phyloP scores from a whole-genome alignment of 1,139 yeast genomes.

The Magnusiomyces magnusii region DNA sequence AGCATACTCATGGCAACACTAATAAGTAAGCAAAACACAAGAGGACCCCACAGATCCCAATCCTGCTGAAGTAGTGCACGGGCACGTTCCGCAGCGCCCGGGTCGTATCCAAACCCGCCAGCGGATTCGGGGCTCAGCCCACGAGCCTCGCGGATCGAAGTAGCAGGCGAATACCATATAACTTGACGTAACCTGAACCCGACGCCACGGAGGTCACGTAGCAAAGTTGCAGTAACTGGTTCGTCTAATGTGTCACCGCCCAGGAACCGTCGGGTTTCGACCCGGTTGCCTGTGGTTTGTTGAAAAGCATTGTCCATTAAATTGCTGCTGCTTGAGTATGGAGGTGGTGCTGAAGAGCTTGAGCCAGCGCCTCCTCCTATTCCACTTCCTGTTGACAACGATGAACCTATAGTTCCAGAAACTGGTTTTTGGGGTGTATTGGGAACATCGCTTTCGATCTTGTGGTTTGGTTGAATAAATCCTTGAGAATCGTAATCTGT shows the following conservation, averaged over 20 bases:
- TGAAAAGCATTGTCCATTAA: constrained; percentile 11
- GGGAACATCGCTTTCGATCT: constrained; percentile 23
- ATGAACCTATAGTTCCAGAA: not conserved
- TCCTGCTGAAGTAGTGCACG: constrained; percentile 9
- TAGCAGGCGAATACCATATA: constrained; percentile 50
- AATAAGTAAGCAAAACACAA: constrained; percentile 59
- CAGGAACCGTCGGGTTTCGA: constrained; percentile 63
- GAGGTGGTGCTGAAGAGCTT: constrained; percentile 16
- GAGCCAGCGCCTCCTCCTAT: too few species aligned
- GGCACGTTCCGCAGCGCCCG: constrained; percentile 3
- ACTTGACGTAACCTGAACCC: constrained; percentile 59
- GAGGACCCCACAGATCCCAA: constrained; percentile 61
- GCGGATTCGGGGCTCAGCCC: constrained; percentile 10
- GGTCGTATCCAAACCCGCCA: constrained; percentile 18
- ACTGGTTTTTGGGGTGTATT: not conserved
- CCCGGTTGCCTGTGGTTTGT: constrained; percentile 39
- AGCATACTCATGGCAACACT: constrained; percentile 44
- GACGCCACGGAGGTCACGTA: constrained; percentile 60
- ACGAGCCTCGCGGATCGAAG: constrained; percentile 12
- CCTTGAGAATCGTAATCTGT: constrained; percentile 17
- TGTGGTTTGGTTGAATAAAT: constrained; percentile 16
- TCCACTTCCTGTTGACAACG: too few species aligned
- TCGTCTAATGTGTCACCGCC: constrained; percentile 87
- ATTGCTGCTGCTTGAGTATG: constrained; percentile 7
- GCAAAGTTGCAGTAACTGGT: constrained; percentile 61